Evolutionary conservation across 768 basidiomycete species (phyloP).

Genomic region (Lactarius tabidus): DNA sequence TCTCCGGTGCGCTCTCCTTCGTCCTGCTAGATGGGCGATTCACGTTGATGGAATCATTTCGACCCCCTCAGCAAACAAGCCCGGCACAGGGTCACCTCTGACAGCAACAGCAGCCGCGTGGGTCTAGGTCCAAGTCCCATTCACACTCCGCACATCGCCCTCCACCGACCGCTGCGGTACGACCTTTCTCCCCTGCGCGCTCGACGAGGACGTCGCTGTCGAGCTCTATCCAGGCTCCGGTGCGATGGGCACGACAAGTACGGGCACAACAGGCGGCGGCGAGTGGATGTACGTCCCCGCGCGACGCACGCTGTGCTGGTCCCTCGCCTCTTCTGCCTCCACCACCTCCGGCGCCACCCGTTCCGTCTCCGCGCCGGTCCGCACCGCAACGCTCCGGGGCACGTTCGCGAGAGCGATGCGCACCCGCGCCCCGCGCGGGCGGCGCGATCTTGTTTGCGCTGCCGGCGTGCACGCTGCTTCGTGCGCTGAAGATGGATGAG

Average conservation of each 20-base stretch:
- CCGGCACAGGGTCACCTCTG: slow-evolving; percentile 40
- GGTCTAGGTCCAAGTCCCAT: slow-evolving; percentile 31
- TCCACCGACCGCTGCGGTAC: slow-evolving; percentile 42
- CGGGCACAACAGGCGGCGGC: slow-evolving; percentile 53
- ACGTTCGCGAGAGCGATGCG: slow-evolving; percentile 53
- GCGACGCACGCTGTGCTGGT: slow-evolving; percentile 65
- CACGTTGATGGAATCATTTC: slow-evolving; percentile 78
- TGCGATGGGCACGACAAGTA: slow-evolving; percentile 69
- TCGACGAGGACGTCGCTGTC: slow-evolving; percentile 67
- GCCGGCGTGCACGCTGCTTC: slow-evolving; percentile 42
- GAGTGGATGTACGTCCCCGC: slow-evolving; percentile 80
- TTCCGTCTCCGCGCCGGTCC: slow-evolving; percentile 48
- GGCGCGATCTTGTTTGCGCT: slow-evolving; percentile 51
- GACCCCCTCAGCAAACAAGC: slow-evolving; percentile 38
- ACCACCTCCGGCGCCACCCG: slow-evolving; percentile 35
- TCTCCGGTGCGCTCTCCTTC: slow-evolving; percentile 86
- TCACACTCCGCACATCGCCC: slow-evolving; percentile 34
- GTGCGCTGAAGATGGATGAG: slow-evolving; percentile 82
- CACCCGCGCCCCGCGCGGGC: slow-evolving; percentile 57
- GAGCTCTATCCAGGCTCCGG: slow-evolving; percentile 74
- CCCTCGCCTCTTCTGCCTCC: slow-evolving; percentile 59
- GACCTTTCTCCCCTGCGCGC: slow-evolving; percentile 34
- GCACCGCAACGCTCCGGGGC: slow-evolving; percentile 48
- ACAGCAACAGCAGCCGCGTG: slow-evolving; percentile 22
- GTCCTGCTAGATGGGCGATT: slow-evolving; percentile 92